Base-by-base conservation (phyloP, 371 early-diverging fungal species). In the Rhizopus arrhizus region DNA sequence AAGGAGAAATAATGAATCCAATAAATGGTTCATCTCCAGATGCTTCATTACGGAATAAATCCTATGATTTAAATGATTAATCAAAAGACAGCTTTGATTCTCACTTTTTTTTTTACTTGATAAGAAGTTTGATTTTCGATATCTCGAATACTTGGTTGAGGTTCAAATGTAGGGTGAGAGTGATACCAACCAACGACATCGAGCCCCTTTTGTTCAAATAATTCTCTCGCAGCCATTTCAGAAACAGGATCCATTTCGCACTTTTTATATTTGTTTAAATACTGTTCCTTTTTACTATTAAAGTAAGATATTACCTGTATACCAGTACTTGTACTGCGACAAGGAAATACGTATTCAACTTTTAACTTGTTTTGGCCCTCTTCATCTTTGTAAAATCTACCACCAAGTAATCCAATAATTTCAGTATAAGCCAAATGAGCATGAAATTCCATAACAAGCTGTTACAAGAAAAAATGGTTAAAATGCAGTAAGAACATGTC, bases 381-480 rank as follows among this genome's bases (percentile, higher is more conserved):
- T 28, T 67, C 60, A 10, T 78, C 41, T 10, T 47, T 67, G 50
- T 83, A 75, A 53, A 76, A 89, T 5, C 73, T 71, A 1, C 94
- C 95, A 29, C 92, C 95, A 5, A 94, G 69, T 9, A 94, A 76
- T 4, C 95, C 95, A 69, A 94, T 94, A 12, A 94, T 88, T 68
- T 94, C 95, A 0, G 93, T 89, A 28, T 85, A 78, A 34, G 90
- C 86, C 60, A 94, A 62, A 69, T 93, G 93, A 15, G 94, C 76
- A 68, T 94, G 95, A 51, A 94, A 85, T 58, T 94, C 95, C 92
- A 94, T 93, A 5, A 91, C 78, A 38, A 89, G 74, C 89, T 87
- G 67, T 15, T 50, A 42, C 12, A 32, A 42, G 29, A 42, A 29
- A 31, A 29, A 8, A 49, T 29, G n/a, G 47, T 46, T 40, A 10